Evolutionary conservation across 73 alveolate genomes (phyloP).

Genomic region (Paramecium bursaria): DNA sequence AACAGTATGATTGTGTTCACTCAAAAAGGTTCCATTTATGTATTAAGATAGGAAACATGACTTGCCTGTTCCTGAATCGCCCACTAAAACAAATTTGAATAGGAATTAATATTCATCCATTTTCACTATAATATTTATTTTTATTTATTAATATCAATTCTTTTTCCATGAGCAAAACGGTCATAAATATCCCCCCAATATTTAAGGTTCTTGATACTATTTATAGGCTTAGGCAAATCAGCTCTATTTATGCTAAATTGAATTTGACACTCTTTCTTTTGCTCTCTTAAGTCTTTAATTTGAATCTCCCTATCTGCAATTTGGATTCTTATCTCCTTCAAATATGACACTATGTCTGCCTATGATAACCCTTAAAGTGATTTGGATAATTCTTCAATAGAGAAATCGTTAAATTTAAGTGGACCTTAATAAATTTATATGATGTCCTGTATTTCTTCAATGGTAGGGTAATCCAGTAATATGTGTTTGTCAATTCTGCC

Average conservation of each 20-base stretch:
- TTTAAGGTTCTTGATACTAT: constrained; percentile 18
- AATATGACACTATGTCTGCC: constrained; percentile 80
- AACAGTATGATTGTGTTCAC: constrained; percentile 62
- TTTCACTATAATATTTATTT: constrained; percentile 46
- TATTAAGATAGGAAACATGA: constrained; percentile 71
- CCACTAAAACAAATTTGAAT: constrained; percentile 75
- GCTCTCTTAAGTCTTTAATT: constrained; percentile 55
- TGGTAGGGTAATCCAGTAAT: constrained; percentile 80
- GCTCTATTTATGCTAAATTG: constrained; percentile 59
- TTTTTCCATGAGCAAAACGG: constrained; percentile 49
- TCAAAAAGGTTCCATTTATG: constrained; percentile 41
- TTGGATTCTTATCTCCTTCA: constrained; percentile 68
- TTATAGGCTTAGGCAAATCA: constrained; percentile 9
- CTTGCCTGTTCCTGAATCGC: constrained; percentile 79
- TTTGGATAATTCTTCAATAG: constrained; percentile 53
- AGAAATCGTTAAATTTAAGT: constrained; percentile 66
- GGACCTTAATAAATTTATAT: constrained; percentile 69
- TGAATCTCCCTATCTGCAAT: constrained; percentile 71
- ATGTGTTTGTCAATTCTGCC: constrained; percentile 91
- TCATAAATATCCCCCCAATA: too few species aligned
- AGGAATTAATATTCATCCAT: constrained; percentile 48
- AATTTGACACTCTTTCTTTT: constrained; percentile 35
- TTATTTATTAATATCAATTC: constrained; percentile 37
- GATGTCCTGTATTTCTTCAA: constrained; percentile 68
- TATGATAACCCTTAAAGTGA: constrained; percentile 74